A percentile compares a stretch with the other conserved stretches of the same genome.
phyloP scores from a whole-genome alignment of 1,284 basidiomycete species.

The Marasmius sp. region DNA sequence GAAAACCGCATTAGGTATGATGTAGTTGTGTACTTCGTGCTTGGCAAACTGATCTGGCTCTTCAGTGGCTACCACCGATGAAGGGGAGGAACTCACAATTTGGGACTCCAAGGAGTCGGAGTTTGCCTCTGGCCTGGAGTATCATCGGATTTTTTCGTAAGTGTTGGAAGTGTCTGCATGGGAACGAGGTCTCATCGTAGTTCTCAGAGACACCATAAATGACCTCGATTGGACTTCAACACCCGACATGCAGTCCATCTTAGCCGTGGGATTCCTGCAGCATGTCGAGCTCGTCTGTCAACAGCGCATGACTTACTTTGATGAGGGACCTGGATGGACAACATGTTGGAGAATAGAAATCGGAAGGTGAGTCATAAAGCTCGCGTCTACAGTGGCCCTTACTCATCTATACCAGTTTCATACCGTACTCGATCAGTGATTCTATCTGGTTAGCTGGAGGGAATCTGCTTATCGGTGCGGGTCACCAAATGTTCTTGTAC shows the following conservation, averaged over 20 bases:
- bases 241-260: constrained; percentile 83
- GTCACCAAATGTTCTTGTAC: constrained; percentile 78
- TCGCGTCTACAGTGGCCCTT: constrained; percentile 7
- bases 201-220: constrained; percentile 58
- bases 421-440: constrained; percentile 77
- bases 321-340: constrained; percentile 78
- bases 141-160: constrained; percentile 60
- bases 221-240: constrained; percentile 94
- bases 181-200: not conserved
- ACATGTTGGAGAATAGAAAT: constrained; percentile 74
- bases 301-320: constrained; percentile 87
- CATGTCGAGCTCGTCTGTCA: constrained; percentile 83
- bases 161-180: constrained; percentile 12
- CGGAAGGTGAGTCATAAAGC: constrained; percentile 47
- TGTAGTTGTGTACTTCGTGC: constrained; percentile 3
- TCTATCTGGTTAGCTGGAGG: constrained; percentile 88
- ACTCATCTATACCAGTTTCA: constrained; percentile 46
- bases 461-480: constrained; percentile 72
- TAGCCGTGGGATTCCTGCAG: constrained; percentile 82
- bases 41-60: constrained; percentile 13
- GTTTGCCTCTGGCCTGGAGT: constrained; percentile 88
- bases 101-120: constrained; percentile 96
- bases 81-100: constrained; percentile 80
- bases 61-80: constrained; percentile 53
- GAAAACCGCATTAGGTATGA: constrained; percentile 78